A percentile compares a stretch with the other conserved stretches of the same genome.
phyloP scores from a whole-genome alignment of 2,329 filamentous ascomycete species.

The Alternaria ethzedia region DNA sequence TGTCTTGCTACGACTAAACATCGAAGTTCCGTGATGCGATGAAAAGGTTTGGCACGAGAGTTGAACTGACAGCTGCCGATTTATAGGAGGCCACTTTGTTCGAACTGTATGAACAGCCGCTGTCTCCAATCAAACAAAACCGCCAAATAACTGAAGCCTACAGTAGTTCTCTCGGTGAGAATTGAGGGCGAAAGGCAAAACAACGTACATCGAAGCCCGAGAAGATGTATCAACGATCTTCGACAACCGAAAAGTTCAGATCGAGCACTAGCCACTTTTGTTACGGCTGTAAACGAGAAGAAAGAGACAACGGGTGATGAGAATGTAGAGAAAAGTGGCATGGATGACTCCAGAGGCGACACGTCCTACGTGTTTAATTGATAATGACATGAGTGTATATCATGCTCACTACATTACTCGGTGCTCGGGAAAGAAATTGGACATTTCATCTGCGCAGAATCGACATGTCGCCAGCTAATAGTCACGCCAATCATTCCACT shows the following conservation, averaged over 20 bases:
- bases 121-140: not conserved
- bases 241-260: not conserved
- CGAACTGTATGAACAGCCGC: not conserved
- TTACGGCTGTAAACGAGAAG: not conserved
- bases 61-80: not conserved
- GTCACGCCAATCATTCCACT: not conserved
- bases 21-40: not conserved
- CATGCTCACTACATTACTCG: not conserved
- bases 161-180: not conserved
- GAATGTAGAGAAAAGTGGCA: not conserved
- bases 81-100: not conserved
- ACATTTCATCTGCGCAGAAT: not conserved
- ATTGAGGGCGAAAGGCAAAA: not conserved
- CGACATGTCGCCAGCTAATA: not conserved
- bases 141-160: not conserved
- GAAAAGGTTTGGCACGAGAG: not conserved
- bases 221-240: not conserved
- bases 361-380: not conserved
- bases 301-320: not conserved
- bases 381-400: not conserved
- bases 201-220: not conserved
- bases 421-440: not conserved
- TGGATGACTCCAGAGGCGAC: not conserved
- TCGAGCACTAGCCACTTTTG: not conserved
- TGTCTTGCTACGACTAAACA: not conserved